phyloP scores from a whole-genome alignment of 1,139 yeast species.

The Spathaspora sp. region DNA sequence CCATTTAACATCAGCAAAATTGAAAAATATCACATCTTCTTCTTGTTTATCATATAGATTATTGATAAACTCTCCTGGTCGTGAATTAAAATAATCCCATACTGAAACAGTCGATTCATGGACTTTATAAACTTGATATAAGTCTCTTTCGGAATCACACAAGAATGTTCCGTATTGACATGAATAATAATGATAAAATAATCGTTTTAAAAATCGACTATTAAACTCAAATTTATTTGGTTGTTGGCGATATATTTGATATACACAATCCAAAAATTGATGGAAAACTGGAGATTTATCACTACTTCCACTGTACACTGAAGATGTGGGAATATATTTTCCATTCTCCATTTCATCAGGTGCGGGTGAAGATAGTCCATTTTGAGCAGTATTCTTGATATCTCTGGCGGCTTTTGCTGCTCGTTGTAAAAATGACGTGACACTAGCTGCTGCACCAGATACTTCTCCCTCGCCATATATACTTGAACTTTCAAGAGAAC shows the following conservation, averaged over 20 bases:
- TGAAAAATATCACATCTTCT: conserved; percentile 60
- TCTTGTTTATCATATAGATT: conserved; percentile 37
- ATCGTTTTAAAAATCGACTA: conserved; percentile 79
- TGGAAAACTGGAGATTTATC: conserved; percentile 87
- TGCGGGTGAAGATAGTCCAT: conserved; percentile 13
- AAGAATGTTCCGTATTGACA: conserved; percentile 94
- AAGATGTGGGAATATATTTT: conserved; percentile 14
- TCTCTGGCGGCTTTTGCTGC: conserved; percentile 49
- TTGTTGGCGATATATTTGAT: conserved; percentile 70
- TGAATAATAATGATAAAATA: conserved; percentile 84
- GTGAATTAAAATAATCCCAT: conserved; percentile 90
- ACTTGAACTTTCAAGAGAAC: conserved; percentile 14
- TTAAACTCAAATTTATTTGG: conserved; percentile 82
- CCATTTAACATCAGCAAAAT: conserved; percentile 70
- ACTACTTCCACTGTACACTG: conserved; percentile 38
- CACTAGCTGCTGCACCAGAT: conserved; percentile 15
- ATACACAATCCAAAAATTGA: conserved; percentile 88
- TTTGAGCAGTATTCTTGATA: conserved; percentile 39
- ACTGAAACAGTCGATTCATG: conserved; percentile 65
- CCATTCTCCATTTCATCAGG: conserved; percentile 8
- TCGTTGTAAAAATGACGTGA: conserved; percentile 31
- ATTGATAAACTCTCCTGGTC: conserved; percentile 71
- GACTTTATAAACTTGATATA: conserved; percentile 32
- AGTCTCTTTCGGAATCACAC: conserved; percentile 70
- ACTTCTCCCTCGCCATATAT: conserved; percentile 13